Evolutionary conservation across 306 rosid genomes (phyloP).

Genomic region (Ormosia emarginata): DNA sequence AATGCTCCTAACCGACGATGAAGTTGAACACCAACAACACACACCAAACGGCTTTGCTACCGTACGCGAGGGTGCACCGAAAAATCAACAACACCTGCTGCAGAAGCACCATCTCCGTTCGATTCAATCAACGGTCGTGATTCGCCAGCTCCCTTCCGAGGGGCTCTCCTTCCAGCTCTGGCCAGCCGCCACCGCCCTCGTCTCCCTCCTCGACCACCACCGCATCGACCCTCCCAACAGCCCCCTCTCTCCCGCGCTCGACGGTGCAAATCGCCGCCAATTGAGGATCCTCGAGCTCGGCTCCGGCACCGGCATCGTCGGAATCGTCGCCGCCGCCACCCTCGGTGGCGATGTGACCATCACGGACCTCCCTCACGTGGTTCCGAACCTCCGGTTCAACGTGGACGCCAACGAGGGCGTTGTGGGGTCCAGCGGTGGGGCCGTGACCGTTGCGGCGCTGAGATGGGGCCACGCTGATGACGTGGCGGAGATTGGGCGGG

Average conservation of each 20-base stretch:
- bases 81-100: slow-evolving; percentile 13
- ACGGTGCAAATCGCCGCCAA: slow-evolving; percentile 7
- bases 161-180: slow-evolving; percentile 95
- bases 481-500: slow-evolving; percentile 50
- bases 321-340: slow-evolving; percentile 76
- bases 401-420: slow-evolving; percentile 53
- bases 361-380: slow-evolving; percentile 87
- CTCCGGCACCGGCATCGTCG: slow-evolving; percentile 91
- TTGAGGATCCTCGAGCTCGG: slow-evolving; percentile 76
- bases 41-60: background rate
- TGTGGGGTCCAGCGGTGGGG: slow-evolving; percentile 50
- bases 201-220: slow-evolving; percentile 70
- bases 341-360: slow-evolving; percentile 63
- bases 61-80: background rate
- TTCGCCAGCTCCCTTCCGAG: slow-evolving; percentile 78
- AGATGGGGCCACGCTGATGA: slow-evolving; percentile 78
- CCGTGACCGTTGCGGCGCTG: slow-evolving; percentile 47
- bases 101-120: slow-evolving; percentile 56
- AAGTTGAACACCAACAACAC: background rate
- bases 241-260: slow-evolving; percentile 44
- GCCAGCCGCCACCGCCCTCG: slow-evolving; percentile 91
- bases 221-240: slow-evolving; percentile 43
- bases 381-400: slow-evolving; percentile 68
- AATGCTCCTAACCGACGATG: slow-evolving; percentile 4
- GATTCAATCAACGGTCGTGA: slow-evolving; percentile 47